Base-by-base conservation (phyloP, 768 basidiomycete genomes). In the Coprinopsis sp. region DNA sequence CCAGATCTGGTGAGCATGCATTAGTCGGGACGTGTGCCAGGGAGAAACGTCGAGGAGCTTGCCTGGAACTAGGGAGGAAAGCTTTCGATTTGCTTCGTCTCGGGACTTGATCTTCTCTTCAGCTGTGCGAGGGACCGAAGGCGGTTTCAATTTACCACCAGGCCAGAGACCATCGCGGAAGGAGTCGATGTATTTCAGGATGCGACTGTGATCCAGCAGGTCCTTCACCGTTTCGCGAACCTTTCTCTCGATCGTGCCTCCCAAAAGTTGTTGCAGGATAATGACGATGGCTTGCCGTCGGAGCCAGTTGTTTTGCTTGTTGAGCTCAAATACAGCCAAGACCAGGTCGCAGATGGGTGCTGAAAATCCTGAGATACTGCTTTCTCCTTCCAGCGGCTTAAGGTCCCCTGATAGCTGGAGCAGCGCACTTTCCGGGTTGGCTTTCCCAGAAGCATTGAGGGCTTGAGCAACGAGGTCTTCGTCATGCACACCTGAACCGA, bases 251-350 rank as follows among this genome's bases (percentile, higher is more conserved):
- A 98, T 92, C 0, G 96, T 97, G 12, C 90, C 89, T 10, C 94
- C 95, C 2, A 99, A 74, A 3, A 98, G 83, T 60, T 98, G 95
- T 61, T 98, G 96, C 41, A 98, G 67, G 49, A 98, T 93, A 42
- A 98, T 91, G 12, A 98, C 88, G 55, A 96, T 91, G 2, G 96
- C 94, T 61, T 98, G 96, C 16, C 91, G 73, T 43, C 95, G 76
- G 22, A 98, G 71, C 96, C 96, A 99, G 55, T 95, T 96, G 58
- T 94, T 93, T 64, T 90, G 85, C 73, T 91, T 92, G 67, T 96
- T 84, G 14, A 98, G 78, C 63, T 96, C 94, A 55, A 99, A 98
- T 8, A 97, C 75, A 11, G 94, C 91, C 44, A 98, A 74, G 37
- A 97, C 74, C 22, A 99, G 69, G 58, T 99, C 94, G 56, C 92